phyloP scores from a whole-genome alignment of 106 monocot species.

The Hemerocallis citrina region DNA sequence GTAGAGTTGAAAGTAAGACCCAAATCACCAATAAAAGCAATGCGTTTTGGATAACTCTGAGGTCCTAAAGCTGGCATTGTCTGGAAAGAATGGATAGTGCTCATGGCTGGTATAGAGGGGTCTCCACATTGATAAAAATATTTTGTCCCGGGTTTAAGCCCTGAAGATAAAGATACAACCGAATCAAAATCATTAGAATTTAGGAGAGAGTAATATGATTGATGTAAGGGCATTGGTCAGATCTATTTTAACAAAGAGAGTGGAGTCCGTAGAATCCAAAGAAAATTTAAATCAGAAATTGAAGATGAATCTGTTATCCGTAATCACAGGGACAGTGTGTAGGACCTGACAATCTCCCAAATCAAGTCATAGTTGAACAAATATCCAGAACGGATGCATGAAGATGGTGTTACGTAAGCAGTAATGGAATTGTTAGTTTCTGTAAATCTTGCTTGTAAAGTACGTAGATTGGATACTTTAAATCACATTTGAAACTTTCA shows the following conservation, averaged over 20 bases:
- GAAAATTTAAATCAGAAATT: not conserved
- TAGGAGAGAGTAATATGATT: too few species aligned
- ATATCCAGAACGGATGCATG: too few species aligned
- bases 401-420: too few species aligned
- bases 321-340: too few species aligned
- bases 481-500: too few species aligned
- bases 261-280: not conserved
- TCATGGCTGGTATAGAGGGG: conserved; percentile 61
- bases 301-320: too few species aligned
- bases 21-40: conserved; percentile 77
- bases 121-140: conserved; percentile 88
- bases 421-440: too few species aligned
- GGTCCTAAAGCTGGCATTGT: conserved; percentile 76
- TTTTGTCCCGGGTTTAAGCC: conserved; percentile 44
- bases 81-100: conserved; percentile 44
- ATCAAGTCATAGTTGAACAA: too few species aligned
- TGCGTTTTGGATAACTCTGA: conserved; percentile 49
- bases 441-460: too few species aligned
- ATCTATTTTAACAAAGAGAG: not conserved
- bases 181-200: not conserved
- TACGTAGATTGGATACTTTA: too few species aligned
- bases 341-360: too few species aligned
- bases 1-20: conserved; percentile 90
- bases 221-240: too few species aligned
- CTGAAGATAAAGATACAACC: conserved; percentile 17